Evolutionary conservation across 179 eudicot species (phyloP).

Genomic region (Heliamphora pulchella): DNA sequence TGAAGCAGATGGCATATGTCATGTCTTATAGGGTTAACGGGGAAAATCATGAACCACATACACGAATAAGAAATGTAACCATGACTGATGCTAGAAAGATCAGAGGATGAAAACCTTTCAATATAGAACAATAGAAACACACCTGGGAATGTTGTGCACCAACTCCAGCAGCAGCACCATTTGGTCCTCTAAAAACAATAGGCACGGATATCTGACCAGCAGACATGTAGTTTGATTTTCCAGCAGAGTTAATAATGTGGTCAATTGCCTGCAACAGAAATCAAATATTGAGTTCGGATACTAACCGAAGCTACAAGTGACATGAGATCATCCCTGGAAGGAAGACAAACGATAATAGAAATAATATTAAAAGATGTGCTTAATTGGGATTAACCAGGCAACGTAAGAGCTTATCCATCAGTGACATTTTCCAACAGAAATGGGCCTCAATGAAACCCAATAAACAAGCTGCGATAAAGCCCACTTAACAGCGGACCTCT

Average conservation of each 20-base stretch:
- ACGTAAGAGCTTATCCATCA: too few relatives aligned
- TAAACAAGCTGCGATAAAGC: too few relatives aligned
- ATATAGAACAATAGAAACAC: neutral
- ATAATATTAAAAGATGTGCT: too few relatives aligned
- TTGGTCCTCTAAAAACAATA: constrained; percentile 90
- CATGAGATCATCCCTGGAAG: neutral
- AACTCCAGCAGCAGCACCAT: constrained; percentile 98
- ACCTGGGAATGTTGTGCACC: constrained; percentile 98
- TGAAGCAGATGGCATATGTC: constrained; percentile 34
- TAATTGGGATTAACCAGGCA: too few relatives aligned
- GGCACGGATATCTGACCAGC: constrained; percentile 78
- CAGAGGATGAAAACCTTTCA: neutral
- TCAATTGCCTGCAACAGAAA: constrained; percentile 76
- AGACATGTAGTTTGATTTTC: constrained; percentile 91
- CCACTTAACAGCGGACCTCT: too few relatives aligned
- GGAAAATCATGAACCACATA: neutral
- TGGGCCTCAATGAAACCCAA: too few relatives aligned
- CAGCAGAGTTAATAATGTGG: constrained; percentile 91
- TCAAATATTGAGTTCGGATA: neutral
- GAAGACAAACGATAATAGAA: too few relatives aligned
- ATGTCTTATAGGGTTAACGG: constrained; percentile 24
- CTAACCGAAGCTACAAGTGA: neutral
- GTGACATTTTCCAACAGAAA: too few relatives aligned
- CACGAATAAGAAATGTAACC: neutral
- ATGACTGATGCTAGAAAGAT: neutral